Evolutionary conservation across 768 basidiomycete species (phyloP).

Genomic region (Pleurotus citrinopileatus): DNA sequence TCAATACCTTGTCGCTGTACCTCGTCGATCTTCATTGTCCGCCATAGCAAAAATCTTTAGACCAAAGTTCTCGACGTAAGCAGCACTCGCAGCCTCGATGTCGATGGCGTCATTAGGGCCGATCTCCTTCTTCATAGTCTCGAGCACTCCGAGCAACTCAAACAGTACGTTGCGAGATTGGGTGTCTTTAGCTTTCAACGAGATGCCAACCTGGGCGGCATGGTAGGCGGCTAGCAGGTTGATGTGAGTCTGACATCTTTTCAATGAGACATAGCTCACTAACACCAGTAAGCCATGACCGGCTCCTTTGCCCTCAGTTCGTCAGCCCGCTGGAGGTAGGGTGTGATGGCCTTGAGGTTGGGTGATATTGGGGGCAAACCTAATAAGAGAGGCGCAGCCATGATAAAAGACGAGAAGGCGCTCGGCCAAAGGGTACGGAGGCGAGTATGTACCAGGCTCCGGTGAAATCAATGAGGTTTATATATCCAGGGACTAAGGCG

Average conservation of each 20-base stretch:
- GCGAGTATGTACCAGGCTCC: too few relatives aligned
- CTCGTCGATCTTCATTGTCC: slow-evolving; percentile 87
- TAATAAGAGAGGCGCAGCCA: slow-evolving; percentile 36
- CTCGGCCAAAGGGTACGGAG: neutral
- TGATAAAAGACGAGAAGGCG: slow-evolving; percentile 14
- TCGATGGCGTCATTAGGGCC: slow-evolving; percentile 78
- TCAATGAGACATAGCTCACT: slow-evolving; percentile 24
- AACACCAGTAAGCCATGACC: slow-evolving; percentile 95
- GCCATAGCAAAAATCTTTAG: slow-evolving; percentile 84
- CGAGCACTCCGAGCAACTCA: slow-evolving; percentile 72
- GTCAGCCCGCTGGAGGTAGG: slow-evolving; percentile 87
- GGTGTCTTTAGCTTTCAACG: slow-evolving; percentile 62
- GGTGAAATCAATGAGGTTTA: too few relatives aligned
- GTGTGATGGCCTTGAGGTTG: slow-evolving; percentile 65
- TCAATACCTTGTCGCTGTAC: slow-evolving; percentile 68
- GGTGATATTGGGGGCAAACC: slow-evolving; percentile 58
- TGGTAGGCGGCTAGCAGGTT: slow-evolving; percentile 74
- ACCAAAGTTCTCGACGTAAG: slow-evolving; percentile 95
- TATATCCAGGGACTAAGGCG: too few relatives aligned
- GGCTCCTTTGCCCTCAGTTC: slow-evolving; percentile 84
- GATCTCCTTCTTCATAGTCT: slow-evolving; percentile 76
- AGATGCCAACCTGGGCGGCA: slow-evolving; percentile 85
- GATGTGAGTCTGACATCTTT: neutral
- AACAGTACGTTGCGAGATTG: slow-evolving; percentile 68
- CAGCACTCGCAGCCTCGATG: slow-evolving; percentile 76